Evolutionary conservation across 192 early-diverging fungal species (phyloP).

Genomic region (Kickxella alabastrina): DNA sequence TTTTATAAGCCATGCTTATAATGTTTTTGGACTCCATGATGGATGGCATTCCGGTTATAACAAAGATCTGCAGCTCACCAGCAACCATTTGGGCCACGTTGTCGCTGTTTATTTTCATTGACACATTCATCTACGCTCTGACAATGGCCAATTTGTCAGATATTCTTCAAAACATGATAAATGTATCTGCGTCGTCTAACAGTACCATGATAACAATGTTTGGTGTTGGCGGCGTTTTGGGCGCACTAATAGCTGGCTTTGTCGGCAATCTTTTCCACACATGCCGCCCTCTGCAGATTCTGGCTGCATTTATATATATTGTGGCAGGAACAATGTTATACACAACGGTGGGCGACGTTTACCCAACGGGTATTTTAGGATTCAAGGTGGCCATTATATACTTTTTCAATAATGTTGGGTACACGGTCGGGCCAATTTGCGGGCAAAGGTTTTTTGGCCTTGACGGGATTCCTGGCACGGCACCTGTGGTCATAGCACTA

Average conservation of each 20-base stretch:
- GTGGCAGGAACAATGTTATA: conserved; percentile 30
- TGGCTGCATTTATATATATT: conserved; percentile 18
- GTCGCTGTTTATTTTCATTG: conserved; percentile 31
- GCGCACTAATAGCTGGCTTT: conserved; percentile 5
- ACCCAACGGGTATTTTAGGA: conserved; percentile 23
- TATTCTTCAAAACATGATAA: conserved; percentile 25
- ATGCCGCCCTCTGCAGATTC: conserved; percentile 16
- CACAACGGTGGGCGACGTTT: conserved; percentile 33
- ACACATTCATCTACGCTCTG: conserved; percentile 31
- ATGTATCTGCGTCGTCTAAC: conserved; percentile 24
- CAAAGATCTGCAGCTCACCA: conserved; percentile 8
- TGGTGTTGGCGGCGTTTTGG: conserved; percentile 25
- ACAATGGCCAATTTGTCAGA: conserved; percentile 32
- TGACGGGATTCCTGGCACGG: conserved; percentile 14
- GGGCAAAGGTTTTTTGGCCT: conserved; percentile 21
- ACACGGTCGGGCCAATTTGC: conserved; percentile 30
- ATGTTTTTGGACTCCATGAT: too few relatives aligned
- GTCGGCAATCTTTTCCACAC: conserved; percentile 14
- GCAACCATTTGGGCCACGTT: conserved; percentile 30
- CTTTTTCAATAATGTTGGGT: conserved; percentile 30
- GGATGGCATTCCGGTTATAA: conserved; percentile 1
- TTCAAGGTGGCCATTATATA: conserved; percentile 32
- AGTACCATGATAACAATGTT: conserved; percentile 33
- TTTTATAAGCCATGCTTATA: too few relatives aligned
- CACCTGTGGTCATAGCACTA: conserved; percentile 26